Evolutionary conservation across 1,284 basidiomycete species (phyloP).

Genomic region (Leccinum subrobustum): DNA sequence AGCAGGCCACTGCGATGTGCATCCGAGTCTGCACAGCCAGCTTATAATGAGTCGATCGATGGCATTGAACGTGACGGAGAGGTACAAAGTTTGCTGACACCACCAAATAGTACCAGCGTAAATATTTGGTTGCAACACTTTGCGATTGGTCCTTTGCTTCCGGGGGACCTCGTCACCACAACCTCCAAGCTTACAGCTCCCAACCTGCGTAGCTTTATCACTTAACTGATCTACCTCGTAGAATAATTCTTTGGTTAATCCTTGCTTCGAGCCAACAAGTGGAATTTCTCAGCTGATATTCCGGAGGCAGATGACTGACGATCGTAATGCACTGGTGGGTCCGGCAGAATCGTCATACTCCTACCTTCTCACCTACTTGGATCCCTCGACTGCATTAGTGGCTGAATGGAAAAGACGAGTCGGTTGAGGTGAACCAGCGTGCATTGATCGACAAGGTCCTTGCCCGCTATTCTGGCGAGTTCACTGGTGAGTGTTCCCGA

Average conservation of each 20-base stretch:
- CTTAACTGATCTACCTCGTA: background rate
- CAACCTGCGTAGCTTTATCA: background rate
- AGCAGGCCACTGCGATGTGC: too few relatives aligned
- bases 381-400: constrained; percentile 43
- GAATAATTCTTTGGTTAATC: background rate
- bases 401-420: constrained; percentile 74
- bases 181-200: background rate
- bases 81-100: too few relatives aligned
- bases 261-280: background rate
- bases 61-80: too few relatives aligned
- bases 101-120: background rate
- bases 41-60: too few relatives aligned
- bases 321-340: constrained; percentile 16
- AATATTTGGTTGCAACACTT: background rate
- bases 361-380: background rate
- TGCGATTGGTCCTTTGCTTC: background rate
- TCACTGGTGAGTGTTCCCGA: constrained; percentile 54
- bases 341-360: background rate
- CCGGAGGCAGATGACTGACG: constrained; percentile 8
- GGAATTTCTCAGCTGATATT: background rate
- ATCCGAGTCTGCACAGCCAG: too few relatives aligned
- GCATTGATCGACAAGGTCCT: constrained; percentile 93
- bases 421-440: constrained; percentile 93
- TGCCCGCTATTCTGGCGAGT: constrained; percentile 91
- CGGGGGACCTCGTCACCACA: background rate